A percentile compares a stretch with the other conserved stretches of the same genome.
Conservation (phyloP, 371 early-diverging fungal species). For the Thermomucor indicae-seudaticae region DNA sequence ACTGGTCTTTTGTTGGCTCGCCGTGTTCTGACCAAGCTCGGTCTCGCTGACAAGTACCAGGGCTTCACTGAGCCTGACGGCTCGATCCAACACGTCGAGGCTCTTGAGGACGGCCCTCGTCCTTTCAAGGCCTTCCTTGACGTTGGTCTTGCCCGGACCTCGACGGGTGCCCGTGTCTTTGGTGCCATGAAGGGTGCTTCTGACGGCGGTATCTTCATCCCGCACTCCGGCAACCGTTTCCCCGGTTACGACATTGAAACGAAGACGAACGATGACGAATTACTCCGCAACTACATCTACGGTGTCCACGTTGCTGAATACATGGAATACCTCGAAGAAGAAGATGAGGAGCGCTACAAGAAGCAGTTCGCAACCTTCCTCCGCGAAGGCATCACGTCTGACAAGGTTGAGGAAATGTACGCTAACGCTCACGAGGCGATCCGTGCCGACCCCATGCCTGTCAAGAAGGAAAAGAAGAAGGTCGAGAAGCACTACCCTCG, state of each 20-base stretch:
- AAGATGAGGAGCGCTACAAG: slow-evolving; percentile 98
- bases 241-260: slow-evolving; percentile 93
- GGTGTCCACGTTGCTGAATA: slow-evolving; percentile 98
- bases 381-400: slow-evolving; percentile 87
- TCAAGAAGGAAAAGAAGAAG: slow-evolving; percentile 68
- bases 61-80: slow-evolving; percentile 96
- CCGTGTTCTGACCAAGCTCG: slow-evolving; percentile 95
- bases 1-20: slow-evolving; percentile 99
- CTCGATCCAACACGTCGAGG: slow-evolving; percentile 86
- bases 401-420: slow-evolving; percentile 96
- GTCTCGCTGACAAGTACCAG: slow-evolving; percentile 93
- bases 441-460: slow-evolving; percentile 83
- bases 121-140: slow-evolving; percentile 99
- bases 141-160: slow-evolving; percentile 98
- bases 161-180: slow-evolving; percentile 99
- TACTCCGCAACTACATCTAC: slow-evolving; percentile 97
- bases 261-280: slow-evolving; percentile 94
- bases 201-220: slow-evolving; percentile 99
- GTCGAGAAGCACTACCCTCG: slow-evolving; percentile 54
- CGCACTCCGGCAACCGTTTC: slow-evolving; percentile 98
- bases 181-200: slow-evolving; percentile 99
- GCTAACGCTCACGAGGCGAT: slow-evolving; percentile 91
- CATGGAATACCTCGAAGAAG: slow-evolving; percentile 97
- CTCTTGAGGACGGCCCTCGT: slow-evolving; percentile 92
- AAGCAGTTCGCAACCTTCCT: slow-evolving; percentile 96